Evolutionary conservation across 352 stramenopile species (phyloP), one percentile per base, ranked within the genome.

Genomic region (Blastocystis sp.): DNA sequence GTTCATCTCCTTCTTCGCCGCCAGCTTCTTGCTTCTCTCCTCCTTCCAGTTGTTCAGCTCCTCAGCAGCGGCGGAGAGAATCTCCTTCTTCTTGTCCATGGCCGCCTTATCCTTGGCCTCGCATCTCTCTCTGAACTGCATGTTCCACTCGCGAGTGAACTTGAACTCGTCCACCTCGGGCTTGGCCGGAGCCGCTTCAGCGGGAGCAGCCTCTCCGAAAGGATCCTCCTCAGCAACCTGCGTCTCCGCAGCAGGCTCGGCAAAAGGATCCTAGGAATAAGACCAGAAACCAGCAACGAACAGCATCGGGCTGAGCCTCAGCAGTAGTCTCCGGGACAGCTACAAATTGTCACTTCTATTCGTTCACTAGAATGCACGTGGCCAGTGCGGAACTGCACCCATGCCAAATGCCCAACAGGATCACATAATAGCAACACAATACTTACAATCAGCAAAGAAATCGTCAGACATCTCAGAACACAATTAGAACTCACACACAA

Each of bases 1-100:
- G 62, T 89, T 89, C 45, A 65, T 71, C 28, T 89, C 78, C 53
- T 86, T 74, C 53, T 88, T 89, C 10, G 78, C 61, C 2, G 45
- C 79, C 2, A 89, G 69, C 34, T 88, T 80, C 48, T 74, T 84
- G 17, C 71, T 28, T 76, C 79, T 80, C 53, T 88, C 80, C 17
- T 82, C 34, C 11, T 77, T 77, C 78, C 78, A 89, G 23, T 28
- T 66, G 17, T 69, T 1, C 1, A 89, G 17, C 45, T 89, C 88
- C 53, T 89, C 88, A 41, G n/a, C 21, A 56, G 88, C 88, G n/a
- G 62, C 65, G 21, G 69, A 62, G 19, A 87, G 28, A 11, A 77
- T 74, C 21, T 74, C 77, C 61, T 87, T 52, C 65, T 87, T 87
- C 77, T 87, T 87, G 7, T 87, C 77, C 43, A 77, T 19, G 23